A percentile compares a stretch with the other conserved stretches of the same genome.
Evolutionary conservation across 805 yeast genomes (phyloP).

Genomic region (Brettanomyces naardenensis): DNA sequence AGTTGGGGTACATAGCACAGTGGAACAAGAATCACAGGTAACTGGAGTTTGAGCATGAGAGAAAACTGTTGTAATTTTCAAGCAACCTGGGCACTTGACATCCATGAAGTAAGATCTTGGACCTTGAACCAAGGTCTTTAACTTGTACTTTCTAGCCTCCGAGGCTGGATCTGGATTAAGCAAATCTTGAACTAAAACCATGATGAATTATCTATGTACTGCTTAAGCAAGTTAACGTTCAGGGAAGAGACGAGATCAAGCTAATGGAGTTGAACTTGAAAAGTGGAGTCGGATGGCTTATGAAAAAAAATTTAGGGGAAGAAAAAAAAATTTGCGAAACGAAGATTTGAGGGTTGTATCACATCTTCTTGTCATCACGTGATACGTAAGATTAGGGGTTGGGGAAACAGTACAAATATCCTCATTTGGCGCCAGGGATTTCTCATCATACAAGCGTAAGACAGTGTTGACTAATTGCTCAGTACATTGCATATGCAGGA

Average conservation of each 20-base stretch:
- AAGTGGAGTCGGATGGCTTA: background rate
- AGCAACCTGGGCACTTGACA: conserved; percentile 99
- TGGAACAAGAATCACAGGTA: conserved; percentile 97
- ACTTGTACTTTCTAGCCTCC: conserved; percentile 95
- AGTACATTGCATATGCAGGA: no score
- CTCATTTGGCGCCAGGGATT: no score
- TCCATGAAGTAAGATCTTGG: conserved; percentile 99
- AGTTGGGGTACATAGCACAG: conserved; percentile 97
- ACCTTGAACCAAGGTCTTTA: conserved; percentile 92
- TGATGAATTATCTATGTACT: conserved; percentile 6
- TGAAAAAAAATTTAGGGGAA: no score
- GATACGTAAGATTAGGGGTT: no score
- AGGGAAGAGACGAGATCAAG: background rate
- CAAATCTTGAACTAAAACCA: conserved; percentile 98
- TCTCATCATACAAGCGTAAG: no score
- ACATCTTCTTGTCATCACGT: no score
- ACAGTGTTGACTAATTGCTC: no score
- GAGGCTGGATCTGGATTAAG: conserved; percentile 96
- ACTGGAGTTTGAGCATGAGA: conserved; percentile 99
- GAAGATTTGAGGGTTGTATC: no score
- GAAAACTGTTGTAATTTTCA: conserved; percentile 98
- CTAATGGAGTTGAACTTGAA: background rate
- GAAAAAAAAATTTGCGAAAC: no score
- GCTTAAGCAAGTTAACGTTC: background rate
- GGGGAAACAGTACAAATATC: no score